Conservation (phyloP, 2,329 filamentous ascomycete genomes). For the Penicillium glabrum region DNA sequence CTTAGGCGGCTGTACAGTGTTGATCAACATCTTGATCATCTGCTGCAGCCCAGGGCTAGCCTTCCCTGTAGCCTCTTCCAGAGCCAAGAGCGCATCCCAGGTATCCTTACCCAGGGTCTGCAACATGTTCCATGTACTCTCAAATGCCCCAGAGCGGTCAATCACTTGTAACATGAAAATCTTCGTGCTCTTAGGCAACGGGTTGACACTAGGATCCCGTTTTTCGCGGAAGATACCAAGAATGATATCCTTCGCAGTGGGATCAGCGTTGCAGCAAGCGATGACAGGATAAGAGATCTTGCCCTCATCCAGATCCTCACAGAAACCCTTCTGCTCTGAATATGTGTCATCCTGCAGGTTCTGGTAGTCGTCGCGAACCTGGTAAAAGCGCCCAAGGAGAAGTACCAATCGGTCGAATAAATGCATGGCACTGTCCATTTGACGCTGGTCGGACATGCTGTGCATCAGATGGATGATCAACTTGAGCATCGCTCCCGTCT, state of each 20-base stretch:
- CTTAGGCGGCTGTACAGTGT: not conserved
- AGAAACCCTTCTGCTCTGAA: slow-evolving; percentile 1
- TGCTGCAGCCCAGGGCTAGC: not conserved
- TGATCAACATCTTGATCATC: not conserved
- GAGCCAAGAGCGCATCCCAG: not conserved
- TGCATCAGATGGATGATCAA: not conserved
- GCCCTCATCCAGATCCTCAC: slow-evolving; percentile 6
- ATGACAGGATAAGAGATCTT: slow-evolving; percentile 3
- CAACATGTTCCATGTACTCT: not conserved
- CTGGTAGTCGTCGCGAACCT: slow-evolving; percentile 6
- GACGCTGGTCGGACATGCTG: not conserved
- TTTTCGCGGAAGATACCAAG: not conserved
- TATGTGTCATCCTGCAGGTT: not conserved
- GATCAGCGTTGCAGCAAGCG: not conserved
- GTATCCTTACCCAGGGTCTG: not conserved
- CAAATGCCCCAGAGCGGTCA: not conserved
- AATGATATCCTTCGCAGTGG: not conserved
- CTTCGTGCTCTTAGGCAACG: not conserved
- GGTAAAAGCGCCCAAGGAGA: slow-evolving; percentile 1
- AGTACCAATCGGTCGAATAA: not conserved
- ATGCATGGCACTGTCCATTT: not conserved
- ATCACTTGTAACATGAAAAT: not conserved
- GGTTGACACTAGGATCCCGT: not conserved
- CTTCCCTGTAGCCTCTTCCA: not conserved
- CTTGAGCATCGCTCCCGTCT: not conserved